Percentiles rank a stretch among this genome's conserved stretches.
Evolutionary conservation across 2,329 filamentous ascomycete genomes (phyloP).

Genomic region (Albifimbria verrucaria): DNA sequence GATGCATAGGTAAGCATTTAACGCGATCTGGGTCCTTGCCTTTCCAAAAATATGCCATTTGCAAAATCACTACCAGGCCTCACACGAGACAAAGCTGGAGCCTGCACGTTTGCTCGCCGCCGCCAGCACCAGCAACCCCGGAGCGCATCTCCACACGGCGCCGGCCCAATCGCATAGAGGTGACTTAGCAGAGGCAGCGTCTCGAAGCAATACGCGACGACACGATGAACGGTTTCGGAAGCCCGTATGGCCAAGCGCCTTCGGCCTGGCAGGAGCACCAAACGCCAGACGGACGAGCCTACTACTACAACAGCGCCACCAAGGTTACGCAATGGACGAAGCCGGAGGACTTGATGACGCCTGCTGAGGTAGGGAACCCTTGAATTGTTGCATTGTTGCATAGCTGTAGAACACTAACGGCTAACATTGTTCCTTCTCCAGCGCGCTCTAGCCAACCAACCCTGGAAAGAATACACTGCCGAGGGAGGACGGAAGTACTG

Average conservation of each 20-base stretch:
- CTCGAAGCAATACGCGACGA: constrained; percentile 1
- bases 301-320: constrained; percentile 86
- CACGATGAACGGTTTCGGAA: constrained; percentile 57
- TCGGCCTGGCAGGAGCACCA: constrained; percentile 76
- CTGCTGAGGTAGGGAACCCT: constrained; percentile 64
- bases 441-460: constrained; percentile 77
- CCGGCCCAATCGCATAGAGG: neutral
- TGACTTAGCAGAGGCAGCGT: neutral
- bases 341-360: constrained; percentile 82
- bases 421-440: too few species aligned
- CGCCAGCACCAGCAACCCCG: neutral
- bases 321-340: constrained; percentile 94
- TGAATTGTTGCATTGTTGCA: constrained; percentile 3
- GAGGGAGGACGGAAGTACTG: constrained; percentile 90
- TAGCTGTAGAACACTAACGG: too few species aligned
- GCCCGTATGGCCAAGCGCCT: constrained; percentile 46
- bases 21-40: too few species aligned
- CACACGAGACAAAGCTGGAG: neutral
- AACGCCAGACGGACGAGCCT: constrained; percentile 76
- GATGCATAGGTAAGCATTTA: neutral
- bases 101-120: neutral
- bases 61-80: neutral
- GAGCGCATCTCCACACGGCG: neutral
- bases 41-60: neutral
- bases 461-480: constrained; percentile 90